Conservation (phyloP, 257 asterid genomes). For the Nicotiana knightiana region DNA sequence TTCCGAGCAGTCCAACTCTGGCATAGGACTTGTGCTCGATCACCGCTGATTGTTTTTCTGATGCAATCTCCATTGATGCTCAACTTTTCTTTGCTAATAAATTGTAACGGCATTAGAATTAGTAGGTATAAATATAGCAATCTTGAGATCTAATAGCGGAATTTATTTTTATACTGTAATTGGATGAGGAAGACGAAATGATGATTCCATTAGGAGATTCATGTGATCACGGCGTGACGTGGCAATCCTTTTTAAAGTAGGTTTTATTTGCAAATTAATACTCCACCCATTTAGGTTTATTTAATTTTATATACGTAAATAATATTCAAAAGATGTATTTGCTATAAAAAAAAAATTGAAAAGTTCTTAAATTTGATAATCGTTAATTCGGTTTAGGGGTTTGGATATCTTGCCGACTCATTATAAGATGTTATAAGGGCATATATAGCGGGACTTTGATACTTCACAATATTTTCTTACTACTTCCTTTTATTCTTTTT, state of each 20-base stretch:
- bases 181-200: neutral
- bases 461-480: too few relatives aligned
- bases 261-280: too few relatives aligned
- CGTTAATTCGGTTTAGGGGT: too few relatives aligned
- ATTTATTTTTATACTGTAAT: neutral
- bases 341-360: too few relatives aligned
- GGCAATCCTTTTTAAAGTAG: neutral
- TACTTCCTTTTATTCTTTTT: too few relatives aligned
- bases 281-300: too few relatives aligned
- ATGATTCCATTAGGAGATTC: neutral
- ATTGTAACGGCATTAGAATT: neutral
- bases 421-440: too few relatives aligned
- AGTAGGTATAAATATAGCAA: neutral
- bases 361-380: too few relatives aligned
- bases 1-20: constrained; percentile 67
- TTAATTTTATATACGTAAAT: too few relatives aligned
- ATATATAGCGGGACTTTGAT: too few relatives aligned
- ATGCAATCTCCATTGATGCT: neutral
- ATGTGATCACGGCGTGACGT: neutral
- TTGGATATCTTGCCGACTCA: too few relatives aligned
- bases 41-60: neutral
- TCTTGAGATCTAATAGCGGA: neutral
- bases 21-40: constrained; percentile 73
- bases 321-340: too few relatives aligned
- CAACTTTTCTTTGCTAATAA: constrained; percentile 13